Percentiles rank a stretch among this genome's conserved stretches.
These are phyloP conservation scores for Dalechampia spathulata DNA, from an alignment of 441 rosid species.

Conservation along the genomic window DNA sequence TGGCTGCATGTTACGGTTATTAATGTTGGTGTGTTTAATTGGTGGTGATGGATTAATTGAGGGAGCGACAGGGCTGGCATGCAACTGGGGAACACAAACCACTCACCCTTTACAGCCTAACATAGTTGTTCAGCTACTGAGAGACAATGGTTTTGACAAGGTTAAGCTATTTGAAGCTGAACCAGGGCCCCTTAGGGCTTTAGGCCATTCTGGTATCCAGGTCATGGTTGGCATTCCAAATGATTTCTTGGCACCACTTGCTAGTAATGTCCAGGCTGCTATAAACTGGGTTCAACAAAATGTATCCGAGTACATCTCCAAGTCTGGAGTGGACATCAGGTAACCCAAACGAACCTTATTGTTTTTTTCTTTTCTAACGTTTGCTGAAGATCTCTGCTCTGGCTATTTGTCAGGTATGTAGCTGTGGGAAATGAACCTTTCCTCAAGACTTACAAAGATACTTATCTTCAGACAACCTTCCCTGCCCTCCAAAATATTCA, in stretches of 20 bases:
- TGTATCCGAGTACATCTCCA: constrained; percentile 50
- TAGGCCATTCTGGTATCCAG: constrained; percentile 67
- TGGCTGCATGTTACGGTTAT: constrained; percentile 15
- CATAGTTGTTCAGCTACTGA: constrained; percentile 55
- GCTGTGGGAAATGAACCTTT: constrained; percentile 83
- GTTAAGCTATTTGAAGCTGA: constrained; percentile 86
- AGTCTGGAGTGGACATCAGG: constrained; percentile 55
- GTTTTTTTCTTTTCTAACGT: too few relatives aligned
- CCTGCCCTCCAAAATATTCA: constrained; percentile 77
- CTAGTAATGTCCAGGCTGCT: constrained; percentile 46
- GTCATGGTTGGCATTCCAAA: constrained; percentile 91
- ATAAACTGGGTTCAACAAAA: constrained; percentile 62
- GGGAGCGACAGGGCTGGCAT: constrained; percentile 39
- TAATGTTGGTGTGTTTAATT: constrained; percentile 21
- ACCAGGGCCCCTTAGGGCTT: constrained; percentile 56
- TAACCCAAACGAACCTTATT: too few relatives aligned
- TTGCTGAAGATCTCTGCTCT: too few relatives aligned
- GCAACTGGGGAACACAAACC: constrained; percentile 64
- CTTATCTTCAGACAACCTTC: constrained; percentile 35
- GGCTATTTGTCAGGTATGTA: constrained; percentile 43
- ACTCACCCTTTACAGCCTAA: constrained; percentile 54
- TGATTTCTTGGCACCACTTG: constrained; percentile 49
- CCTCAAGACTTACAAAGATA: constrained; percentile 52
- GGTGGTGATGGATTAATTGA: constrained; percentile 7
- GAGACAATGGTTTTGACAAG: constrained; percentile 66